Evolutionary conservation across 2,329 filamentous ascomycete genomes (phyloP).

Genomic region (Calonectria pseudoreteaudii): DNA sequence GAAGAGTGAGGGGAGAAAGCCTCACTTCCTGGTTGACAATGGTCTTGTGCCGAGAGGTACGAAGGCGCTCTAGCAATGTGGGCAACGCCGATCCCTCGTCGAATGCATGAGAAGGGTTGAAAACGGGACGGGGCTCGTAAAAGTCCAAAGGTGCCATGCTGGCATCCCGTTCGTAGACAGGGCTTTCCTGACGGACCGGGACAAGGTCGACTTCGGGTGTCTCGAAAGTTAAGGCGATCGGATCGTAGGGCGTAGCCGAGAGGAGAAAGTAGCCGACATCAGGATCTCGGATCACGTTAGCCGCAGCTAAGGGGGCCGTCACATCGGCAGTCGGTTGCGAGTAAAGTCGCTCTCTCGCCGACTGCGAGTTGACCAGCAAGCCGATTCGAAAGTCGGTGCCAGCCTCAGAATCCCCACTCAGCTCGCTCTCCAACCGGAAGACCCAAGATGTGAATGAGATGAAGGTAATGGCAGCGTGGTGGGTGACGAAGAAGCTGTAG

Average conservation of each 20-base stretch:
- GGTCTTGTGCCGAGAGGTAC: conserved; percentile 70
- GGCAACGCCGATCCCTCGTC: conserved; percentile 68
- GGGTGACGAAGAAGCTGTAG: conserved; percentile 73
- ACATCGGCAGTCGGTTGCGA: conserved; percentile 62
- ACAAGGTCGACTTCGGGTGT: conserved; percentile 64
- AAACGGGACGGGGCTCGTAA: conserved; percentile 74
- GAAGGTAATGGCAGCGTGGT: conserved; percentile 69
- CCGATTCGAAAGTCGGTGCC: conserved; percentile 73
- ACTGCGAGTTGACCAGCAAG: conserved; percentile 69
- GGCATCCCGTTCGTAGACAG: conserved; percentile 54
- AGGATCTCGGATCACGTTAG: conserved; percentile 67
- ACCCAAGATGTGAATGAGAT: conserved; percentile 73
- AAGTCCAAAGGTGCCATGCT: conserved; percentile 62
- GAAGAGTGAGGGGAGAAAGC: conserved; percentile 77
- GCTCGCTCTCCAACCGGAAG: conserved; percentile 72
- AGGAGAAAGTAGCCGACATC: conserved; percentile 74
- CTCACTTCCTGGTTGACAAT: conserved; percentile 75
- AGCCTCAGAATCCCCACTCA: conserved; percentile 66
- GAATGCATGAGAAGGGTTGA: conserved; percentile 72
- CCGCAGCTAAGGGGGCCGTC: conserved; percentile 63
- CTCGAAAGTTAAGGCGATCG: conserved; percentile 70
- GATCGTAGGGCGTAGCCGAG: conserved; percentile 68
- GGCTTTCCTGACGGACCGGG: conserved; percentile 57
- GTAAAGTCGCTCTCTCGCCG: conserved; percentile 68
- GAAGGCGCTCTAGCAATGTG: conserved; percentile 65